Evolutionary conservation across 2,329 filamentous ascomycete species (phyloP).

Genomic region (Setomelanomma holmii): DNA sequence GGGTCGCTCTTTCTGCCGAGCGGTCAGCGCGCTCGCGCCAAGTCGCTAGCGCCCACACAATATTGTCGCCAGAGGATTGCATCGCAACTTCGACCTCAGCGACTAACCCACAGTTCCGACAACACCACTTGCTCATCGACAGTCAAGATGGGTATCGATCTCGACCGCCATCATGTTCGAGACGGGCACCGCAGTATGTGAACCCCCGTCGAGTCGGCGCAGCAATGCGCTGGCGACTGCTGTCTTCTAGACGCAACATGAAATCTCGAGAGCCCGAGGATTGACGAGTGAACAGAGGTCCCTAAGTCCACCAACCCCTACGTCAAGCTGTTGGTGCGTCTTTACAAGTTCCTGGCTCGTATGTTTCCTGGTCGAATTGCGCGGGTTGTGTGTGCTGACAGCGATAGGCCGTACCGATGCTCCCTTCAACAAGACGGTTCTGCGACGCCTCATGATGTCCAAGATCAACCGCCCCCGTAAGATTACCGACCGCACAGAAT

Average conservation of each 20-base stretch:
- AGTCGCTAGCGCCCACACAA: constrained; percentile 25
- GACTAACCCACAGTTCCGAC: constrained; percentile 42
- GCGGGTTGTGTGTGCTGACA: constrained; percentile 33
- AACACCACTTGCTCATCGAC: constrained; percentile 42
- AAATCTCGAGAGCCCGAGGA: constrained; percentile 38
- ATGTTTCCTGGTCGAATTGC: constrained; percentile 56
- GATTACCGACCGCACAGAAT: constrained; percentile 11
- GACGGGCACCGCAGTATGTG: constrained; percentile 70
- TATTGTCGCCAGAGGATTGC: constrained; percentile 17
- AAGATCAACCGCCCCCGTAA: constrained; percentile 82
- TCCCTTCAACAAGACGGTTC: constrained; percentile 98
- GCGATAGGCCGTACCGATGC: constrained; percentile 87
- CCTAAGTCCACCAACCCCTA: constrained; percentile 97
- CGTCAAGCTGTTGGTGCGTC: constrained; percentile 96
- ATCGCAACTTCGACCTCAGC: constrained; percentile 25
- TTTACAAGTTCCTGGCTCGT: constrained; percentile 96
- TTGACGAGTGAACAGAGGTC: constrained; percentile 50
- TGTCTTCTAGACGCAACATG: constrained; percentile 50
- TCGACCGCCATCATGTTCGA: constrained; percentile 68
- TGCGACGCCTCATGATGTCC: constrained; percentile 97
- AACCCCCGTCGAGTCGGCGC: constrained; percentile 50
- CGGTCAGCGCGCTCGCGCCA: constrained; percentile 3
- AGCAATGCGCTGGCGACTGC: constrained; percentile 48
- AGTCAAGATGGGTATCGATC: constrained; percentile 51
- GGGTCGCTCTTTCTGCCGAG: neutral